Conservation (phyloP, 75 land plant species). For the Sequoia sempervirens region DNA sequence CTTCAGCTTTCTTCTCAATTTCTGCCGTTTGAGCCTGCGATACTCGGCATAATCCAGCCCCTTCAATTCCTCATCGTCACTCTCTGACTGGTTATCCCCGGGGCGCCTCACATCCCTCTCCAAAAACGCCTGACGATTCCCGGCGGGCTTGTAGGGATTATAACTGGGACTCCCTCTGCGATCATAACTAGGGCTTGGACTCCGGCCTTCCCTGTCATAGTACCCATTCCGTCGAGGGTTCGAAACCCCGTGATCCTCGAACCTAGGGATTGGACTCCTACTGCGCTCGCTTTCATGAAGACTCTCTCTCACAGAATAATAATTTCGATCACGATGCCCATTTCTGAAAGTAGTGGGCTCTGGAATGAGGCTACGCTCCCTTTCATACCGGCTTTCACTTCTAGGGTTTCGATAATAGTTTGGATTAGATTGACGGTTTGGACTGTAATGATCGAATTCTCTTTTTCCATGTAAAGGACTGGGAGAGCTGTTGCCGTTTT, state of each 20-base stretch:
- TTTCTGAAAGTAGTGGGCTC: background rate
- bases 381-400: background rate
- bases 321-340: background rate
- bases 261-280: background rate
- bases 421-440: background rate
- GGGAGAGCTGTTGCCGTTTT: background rate
- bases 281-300: background rate
- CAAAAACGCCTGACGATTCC: conserved; percentile 6
- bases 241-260: background rate
- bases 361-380: background rate
- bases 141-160: background rate
- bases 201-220: background rate
- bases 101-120: background rate
- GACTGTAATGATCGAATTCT: background rate
- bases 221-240: background rate
- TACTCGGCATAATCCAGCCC: conserved; percentile 49
- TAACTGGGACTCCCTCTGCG: conserved; percentile 8
- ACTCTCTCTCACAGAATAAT: background rate
- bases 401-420: background rate
- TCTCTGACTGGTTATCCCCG: conserved; percentile 19
- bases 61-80: conserved; percentile 64
- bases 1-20: conserved; percentile 48
- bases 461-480: background rate
- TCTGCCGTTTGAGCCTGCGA: conserved; percentile 74
- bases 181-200: conserved; percentile 2